Base-by-base conservation (phyloP, 2,329 filamentous ascomycete genomes). In the Chaetomium sp. region DNA sequence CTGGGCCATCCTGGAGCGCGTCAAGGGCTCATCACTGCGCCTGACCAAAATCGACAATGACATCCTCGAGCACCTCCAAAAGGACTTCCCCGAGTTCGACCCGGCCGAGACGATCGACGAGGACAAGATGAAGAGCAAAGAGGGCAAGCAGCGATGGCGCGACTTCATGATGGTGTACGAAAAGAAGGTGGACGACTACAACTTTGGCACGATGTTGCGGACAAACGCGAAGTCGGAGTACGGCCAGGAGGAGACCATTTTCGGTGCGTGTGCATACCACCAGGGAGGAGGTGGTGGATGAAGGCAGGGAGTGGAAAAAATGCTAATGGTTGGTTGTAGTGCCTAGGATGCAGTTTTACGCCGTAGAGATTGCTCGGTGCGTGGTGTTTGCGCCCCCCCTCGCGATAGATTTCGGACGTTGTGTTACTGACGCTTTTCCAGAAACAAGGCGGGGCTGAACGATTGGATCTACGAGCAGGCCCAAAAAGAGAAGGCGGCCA, bases 111-210 rank as follows among this genome's bases (percentile, higher is more conserved):
- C 87, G 9, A 86, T 99, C 62, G 74, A 95, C 69, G 94, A 99
- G 76, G 87, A 96, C 64, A 79, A 88, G 65, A 96, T 99, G 92
- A 99, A 99, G 85, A 96, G 89, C 81, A 95, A 95, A 76, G 74
- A 77, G 11, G 92, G 92, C 70, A 99, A 99, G 79, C 90, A 95
- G 74, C 81, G 82, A 70, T 99, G 94, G 94, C 85, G 94, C 67
- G 88, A 87, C 62, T 99, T 96, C 76, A 88, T 96, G 81, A 91
- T 88, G 79, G 77, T 80, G 60, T 99, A 96, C 71, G 91, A 97
- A 76, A 91, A 95, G 73, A 92, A 82, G 74, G 78, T 99, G n/a
- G 87, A 94, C 61, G 95, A 99, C 74, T 99, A 86, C 79, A 99
- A 96, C 78, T 99, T 96, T 72, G 94, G 94, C 54, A 96, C 94